Evolutionary conservation across 495 filamentous ascomycete species (phyloP).

Genomic region (Aspergillus wentii): DNA sequence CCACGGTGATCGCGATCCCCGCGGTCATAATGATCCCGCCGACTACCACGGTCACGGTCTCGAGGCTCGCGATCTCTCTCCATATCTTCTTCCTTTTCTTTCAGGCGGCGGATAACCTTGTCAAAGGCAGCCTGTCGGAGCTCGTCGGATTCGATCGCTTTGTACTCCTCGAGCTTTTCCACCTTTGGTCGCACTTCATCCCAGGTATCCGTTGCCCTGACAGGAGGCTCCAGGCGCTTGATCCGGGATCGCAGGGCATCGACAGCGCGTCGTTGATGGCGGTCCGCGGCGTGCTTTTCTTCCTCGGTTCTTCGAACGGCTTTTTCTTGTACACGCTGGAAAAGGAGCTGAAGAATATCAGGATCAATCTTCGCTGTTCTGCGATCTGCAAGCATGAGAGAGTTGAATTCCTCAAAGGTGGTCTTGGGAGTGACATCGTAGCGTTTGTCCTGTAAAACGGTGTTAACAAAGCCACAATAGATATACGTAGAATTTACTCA

Average conservation of each 20-base stretch:
- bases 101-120: slow-evolving; percentile 82
- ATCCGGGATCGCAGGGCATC: slow-evolving; percentile 84
- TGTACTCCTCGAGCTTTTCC: slow-evolving; percentile 76
- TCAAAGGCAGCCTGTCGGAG: slow-evolving; percentile 81
- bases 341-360: slow-evolving; percentile 71
- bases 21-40: slow-evolving; percentile 30
- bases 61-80: slow-evolving; percentile 63
- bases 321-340: slow-evolving; percentile 81
- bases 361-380: slow-evolving; percentile 78
- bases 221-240: slow-evolving; percentile 86
- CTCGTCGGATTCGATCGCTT: slow-evolving; percentile 75
- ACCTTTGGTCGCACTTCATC: slow-evolving; percentile 76
- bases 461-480: slow-evolving; percentile 12
- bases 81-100: slow-evolving; percentile 82
- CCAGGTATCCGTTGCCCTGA: slow-evolving; percentile 73
- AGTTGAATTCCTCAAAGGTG: slow-evolving; percentile 78
- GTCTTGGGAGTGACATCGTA: slow-evolving; percentile 86
- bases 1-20: slow-evolving; percentile 49
- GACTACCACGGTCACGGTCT: slow-evolving; percentile 46
- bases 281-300: slow-evolving; percentile 76
- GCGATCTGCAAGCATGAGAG: slow-evolving; percentile 72
- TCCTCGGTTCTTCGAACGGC: slow-evolving; percentile 72
- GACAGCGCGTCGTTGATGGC: slow-evolving; percentile 76
- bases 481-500: slow-evolving; percentile 41
- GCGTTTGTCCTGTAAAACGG: slow-evolving; percentile 65